Conservation (phyloP, 1,139 yeast genomes). For the Keqinozyma sinolaborantium region DNA sequence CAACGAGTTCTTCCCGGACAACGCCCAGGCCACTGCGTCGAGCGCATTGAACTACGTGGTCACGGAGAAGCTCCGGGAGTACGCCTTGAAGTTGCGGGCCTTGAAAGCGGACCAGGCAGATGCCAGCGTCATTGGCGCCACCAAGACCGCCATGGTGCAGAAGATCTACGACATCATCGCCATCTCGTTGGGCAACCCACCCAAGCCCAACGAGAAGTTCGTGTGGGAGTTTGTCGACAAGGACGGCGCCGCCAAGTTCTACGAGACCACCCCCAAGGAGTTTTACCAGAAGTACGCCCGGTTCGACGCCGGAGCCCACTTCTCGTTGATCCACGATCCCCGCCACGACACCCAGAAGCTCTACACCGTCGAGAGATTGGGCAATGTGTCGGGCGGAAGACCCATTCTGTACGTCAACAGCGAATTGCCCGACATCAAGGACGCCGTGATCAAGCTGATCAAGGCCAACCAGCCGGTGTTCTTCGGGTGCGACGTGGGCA, state of each 20-base stretch:
- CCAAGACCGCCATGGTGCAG: constrained; percentile 51
- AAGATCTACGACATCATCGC: constrained; percentile 63
- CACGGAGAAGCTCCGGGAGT: constrained; percentile 69
- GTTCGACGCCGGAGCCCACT: constrained; percentile 49
- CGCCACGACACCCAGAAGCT: constrained; percentile 62
- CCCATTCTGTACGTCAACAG: constrained; percentile 69
- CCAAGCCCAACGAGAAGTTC: constrained; percentile 62
- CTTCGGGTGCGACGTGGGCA: constrained; percentile 86
- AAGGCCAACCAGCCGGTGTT: constrained; percentile 73
- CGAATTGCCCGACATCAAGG: constrained; percentile 53
- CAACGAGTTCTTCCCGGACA: constrained; percentile 66
- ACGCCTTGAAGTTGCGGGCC: constrained; percentile 62
- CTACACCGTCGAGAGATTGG: constrained; percentile 68
- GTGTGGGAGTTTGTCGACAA: constrained; percentile 75
- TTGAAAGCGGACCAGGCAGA: constrained; percentile 27
- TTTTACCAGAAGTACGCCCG: constrained; percentile 56
- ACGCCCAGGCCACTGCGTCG: constrained; percentile 60
- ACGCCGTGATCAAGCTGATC: constrained; percentile 62
- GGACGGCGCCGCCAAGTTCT: constrained; percentile 55
- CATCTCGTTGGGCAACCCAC: constrained; percentile 73
- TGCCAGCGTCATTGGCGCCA: constrained; percentile 16
- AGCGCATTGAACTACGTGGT: constrained; percentile 57
- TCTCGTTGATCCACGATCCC: constrained; percentile 77
- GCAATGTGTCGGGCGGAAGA: constrained; percentile 66
- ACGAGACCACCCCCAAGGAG: constrained; percentile 58